These are phyloP conservation scores for Cenchrus fungigraminus DNA, from an alignment of 176 grass and related monocot species.

Conservation along the genomic window DNA sequence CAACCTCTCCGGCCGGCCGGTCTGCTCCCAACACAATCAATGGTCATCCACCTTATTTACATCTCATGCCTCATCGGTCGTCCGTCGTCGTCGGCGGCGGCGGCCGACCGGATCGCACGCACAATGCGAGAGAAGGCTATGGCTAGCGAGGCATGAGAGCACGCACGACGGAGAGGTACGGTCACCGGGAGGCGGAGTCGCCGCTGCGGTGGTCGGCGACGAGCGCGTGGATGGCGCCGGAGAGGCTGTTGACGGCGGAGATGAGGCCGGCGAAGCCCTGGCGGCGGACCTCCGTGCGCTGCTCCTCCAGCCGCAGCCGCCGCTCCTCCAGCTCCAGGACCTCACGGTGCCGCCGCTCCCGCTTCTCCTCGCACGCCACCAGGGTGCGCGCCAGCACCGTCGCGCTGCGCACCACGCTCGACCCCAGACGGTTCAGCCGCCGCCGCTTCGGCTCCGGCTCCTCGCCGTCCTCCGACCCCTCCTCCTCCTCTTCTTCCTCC, in stretches of 20 bases:
- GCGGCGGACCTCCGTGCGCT: conserved; percentile 82
- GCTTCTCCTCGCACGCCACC: conserved; percentile 93
- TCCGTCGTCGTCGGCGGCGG: background rate
- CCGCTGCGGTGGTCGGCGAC: conserved; percentile 80
- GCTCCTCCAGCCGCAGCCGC: conserved; percentile 78
- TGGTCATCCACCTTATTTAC: conserved; percentile 50
- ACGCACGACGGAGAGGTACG: too few species aligned
- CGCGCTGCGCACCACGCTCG: conserved; percentile 91
- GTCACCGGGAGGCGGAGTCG: conserved; percentile 54
- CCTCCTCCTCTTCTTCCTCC: conserved; percentile 14
- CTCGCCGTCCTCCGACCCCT: background rate
- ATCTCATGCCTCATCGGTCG: background rate
- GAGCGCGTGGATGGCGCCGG: conserved; percentile 85
- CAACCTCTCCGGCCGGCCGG: too few species aligned
- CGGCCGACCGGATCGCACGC: background rate
- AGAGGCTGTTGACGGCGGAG: conserved; percentile 88
- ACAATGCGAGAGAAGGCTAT: background rate
- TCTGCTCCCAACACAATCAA: background rate
- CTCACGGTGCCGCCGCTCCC: conserved; percentile 88
- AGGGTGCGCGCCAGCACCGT: conserved; percentile 84
- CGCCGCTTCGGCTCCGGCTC: conserved; percentile 86
- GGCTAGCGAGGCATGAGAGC: too few species aligned
- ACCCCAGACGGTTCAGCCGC: conserved; percentile 62
- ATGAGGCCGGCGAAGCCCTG: conserved; percentile 86
- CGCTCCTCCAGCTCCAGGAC: conserved; percentile 90